Evolutionary conservation across 352 stramenopile species (phyloP), one percentile per base, ranked within the genome.

Genomic region (Globisporangium acanthophoron): DNA sequence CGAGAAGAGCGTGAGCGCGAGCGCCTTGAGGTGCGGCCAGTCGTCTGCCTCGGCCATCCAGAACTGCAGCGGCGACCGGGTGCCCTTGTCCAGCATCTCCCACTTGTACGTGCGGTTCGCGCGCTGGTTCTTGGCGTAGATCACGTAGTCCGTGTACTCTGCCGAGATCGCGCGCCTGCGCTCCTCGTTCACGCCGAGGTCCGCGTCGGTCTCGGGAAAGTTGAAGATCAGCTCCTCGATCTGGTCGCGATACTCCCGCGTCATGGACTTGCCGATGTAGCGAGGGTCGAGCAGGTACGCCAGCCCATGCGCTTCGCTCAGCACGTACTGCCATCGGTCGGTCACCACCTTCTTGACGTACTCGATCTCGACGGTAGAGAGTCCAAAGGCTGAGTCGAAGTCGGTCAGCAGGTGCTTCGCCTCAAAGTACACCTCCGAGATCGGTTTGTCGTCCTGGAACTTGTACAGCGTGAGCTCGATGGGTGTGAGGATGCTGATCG

Each of bases 271-370:
- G 54, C 80, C 83, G 59, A 93, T 89, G 54, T 91, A 89, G 16
- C 83, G 73, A 37, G 83, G 83, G 47, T 93, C 83, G 18, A 93
- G 47, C 33, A 93, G 54, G 60, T 86, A 91, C 18, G 83, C 80
- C 43, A 93, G 58, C 3, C 75, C 78, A 50, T 93, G 83, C 0
- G 81, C 83, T 49, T 93, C 83, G 33, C 80, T 80, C 27, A 91
- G 66, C 45, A 91, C 77, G 43, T 89, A 90, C 56, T 88, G 75
- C 78, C 71, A 88, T 13, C 80, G 64, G 52, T 90, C 76, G 0
- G 76, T 90, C 41, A 93, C 79, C 4, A 93, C 73, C 65, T 87
- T 88, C 62, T 89, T 93, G 51, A 92, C 87, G 35, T 93, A 91
- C 65, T 88, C 80, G 2, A 89, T 64, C 37, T 93, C 83, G 21